Percentiles rank a stretch among this genome's conserved stretches.
Evolutionary conservation across 371 early-diverging fungal genomes (phyloP).

Genomic region (Mortierella sp.): DNA sequence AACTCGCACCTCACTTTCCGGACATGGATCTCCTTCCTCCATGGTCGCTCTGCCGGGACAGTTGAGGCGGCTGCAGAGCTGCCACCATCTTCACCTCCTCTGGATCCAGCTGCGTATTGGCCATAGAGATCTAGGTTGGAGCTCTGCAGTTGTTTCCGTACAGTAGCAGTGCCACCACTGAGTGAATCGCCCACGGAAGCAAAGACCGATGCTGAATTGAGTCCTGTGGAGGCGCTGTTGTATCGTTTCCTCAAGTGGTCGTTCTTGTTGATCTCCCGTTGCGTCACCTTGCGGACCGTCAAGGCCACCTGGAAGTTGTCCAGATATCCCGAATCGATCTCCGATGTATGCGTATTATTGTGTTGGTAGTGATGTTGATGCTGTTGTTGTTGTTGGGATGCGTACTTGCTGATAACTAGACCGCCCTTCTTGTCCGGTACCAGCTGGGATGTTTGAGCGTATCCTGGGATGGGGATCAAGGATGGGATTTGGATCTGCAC

Average conservation of each 20-base stretch:
- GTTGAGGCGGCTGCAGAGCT: not conserved
- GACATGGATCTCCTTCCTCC: conserved; percentile 46
- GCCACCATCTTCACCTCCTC: not conserved
- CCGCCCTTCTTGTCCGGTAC: conserved; percentile 39
- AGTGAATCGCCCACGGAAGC: not conserved
- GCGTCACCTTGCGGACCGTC: conserved; percentile 40
- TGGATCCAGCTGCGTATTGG: not conserved
- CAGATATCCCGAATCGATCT: conserved; percentile 10
- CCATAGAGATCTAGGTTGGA: not conserved
- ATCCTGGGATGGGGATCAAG: conserved; percentile 39
- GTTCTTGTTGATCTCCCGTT: conserved; percentile 23
- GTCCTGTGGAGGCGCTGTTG: conserved; percentile 13
- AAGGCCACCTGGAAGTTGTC: conserved; percentile 42
- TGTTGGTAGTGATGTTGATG: not conserved
- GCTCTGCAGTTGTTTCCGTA: conserved; percentile 1
- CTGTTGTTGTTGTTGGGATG: conserved; percentile 7
- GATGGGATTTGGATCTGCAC: conserved; percentile 52
- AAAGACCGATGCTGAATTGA: conserved; percentile 6
- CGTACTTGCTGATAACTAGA: conserved; percentile 11
- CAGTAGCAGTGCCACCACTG: not conserved
- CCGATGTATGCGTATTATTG: not conserved
- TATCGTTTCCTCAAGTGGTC: conserved; percentile 32
- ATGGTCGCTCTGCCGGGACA: not conserved
- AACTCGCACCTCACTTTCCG: conserved; percentile 55
- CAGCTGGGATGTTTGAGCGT: conserved; percentile 28